Base-by-base conservation (phyloP, 257 asterid genomes). In the Gynochthodes officinalis region DNA sequence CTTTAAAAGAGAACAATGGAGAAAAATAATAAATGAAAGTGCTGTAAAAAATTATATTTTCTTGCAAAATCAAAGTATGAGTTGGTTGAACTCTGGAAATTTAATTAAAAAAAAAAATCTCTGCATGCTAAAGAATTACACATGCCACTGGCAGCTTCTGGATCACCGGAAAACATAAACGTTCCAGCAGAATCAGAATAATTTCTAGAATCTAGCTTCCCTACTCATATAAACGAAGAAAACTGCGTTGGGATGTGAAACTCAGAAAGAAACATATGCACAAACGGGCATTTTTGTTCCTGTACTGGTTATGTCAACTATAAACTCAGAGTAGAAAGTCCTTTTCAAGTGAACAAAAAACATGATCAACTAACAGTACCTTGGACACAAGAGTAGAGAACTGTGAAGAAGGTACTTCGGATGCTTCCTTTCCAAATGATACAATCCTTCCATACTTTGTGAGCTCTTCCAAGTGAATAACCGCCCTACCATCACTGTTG, bases 361-460 rank as follows among this genome's bases (percentile, higher is more conserved):
- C 54, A 54, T 25, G 32, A 9, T 6, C 37, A 54, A 15, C 35
- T 15, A 58, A 43, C 46, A 33, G n/a, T 83, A 88, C 92, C 96
- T 81, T 63, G n/a, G 81, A 60, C 67, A 28, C 80, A 43, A 75
- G 57, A 54, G 52, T 55, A 10, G 88, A 58, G 76, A 85, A 84
- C 66, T 79, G 76, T 3, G 94, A 80, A 61, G 96, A 88, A 62
- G 82, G 89, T 72, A 86, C 58, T 70, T 85, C 88, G 7, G 95
- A 84, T 49, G 95, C 86, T 52, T 53, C 71, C 79, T 87, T 88
- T 72, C 95, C 89, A 59, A 94, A 94, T 16, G 99, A 85, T 62
- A 91, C 66, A 14, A 94, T 77, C 77, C 95, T 88, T 44, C 99
- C 97, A 21, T 83, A 90, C 64, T 82, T 89, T 0, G 88, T 85